Percentiles rank a stretch among this genome's conserved stretches.
Evolutionary conservation across 2,329 filamentous ascomycete species (phyloP).

Genomic region (Acephala macrosclerotiorum): DNA sequence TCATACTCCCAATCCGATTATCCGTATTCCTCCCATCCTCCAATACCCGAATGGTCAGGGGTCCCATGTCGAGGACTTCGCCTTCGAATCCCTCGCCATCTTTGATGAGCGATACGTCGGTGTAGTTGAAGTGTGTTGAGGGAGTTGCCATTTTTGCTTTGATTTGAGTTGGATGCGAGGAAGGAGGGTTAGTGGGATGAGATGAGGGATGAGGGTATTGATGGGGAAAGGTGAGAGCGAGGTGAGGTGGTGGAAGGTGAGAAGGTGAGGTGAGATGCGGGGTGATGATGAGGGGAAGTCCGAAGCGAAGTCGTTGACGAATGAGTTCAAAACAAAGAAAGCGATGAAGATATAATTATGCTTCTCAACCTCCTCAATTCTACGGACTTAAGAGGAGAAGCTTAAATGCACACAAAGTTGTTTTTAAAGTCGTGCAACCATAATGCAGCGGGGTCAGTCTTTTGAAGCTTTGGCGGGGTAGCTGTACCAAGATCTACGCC

Average conservation of each 20-base stretch:
- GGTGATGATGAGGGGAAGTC: neutral
- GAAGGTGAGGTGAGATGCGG: neutral
- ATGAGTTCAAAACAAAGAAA: neutral
- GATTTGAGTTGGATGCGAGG: neutral
- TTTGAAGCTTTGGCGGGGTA: neutral
- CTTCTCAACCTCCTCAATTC: too few relatives aligned
- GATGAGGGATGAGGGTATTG: neutral
- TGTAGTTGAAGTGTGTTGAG: constrained; percentile 2
- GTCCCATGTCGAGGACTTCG: constrained; percentile 58
- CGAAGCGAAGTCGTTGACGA: neutral
- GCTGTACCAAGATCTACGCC: neutral
- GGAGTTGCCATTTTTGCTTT: neutral
- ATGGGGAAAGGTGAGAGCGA: neutral
- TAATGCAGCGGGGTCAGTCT: neutral
- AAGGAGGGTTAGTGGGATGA: neutral
- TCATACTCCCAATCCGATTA: constrained; percentile 55
- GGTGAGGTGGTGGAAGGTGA: neutral
- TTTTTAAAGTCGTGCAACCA: neutral
- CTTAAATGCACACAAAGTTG: neutral
- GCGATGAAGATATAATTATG: neutral
- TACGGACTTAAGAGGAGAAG: too few relatives aligned
- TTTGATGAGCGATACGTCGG: constrained; percentile 48
- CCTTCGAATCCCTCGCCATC: constrained; percentile 48
- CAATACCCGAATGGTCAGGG: constrained; percentile 51
- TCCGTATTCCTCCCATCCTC: constrained; percentile 48